A percentile compares a stretch with the other conserved stretches of the same genome.
These are phyloP conservation scores for Cercospora sojina DNA, from an alignment of 2,329 filamentous ascomycete species.

Conservation along the genomic window DNA sequence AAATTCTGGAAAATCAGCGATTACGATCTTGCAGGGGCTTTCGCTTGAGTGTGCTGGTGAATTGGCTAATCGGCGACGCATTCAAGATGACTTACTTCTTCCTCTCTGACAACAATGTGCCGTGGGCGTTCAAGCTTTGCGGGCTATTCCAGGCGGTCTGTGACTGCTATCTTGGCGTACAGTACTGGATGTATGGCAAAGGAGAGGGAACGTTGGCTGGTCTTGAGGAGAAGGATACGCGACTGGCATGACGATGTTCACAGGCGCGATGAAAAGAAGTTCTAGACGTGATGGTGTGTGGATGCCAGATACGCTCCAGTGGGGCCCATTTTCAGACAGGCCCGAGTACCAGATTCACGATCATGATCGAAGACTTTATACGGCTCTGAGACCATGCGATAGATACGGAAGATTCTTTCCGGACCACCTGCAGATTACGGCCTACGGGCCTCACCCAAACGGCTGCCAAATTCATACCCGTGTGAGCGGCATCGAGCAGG, in stretches of 20 bases:
- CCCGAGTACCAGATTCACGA: background rate
- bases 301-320: background rate
- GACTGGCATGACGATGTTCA: conserved; percentile 27
- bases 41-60: conserved; percentile 69
- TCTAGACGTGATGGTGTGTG: background rate
- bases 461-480: background rate
- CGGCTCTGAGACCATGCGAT: background rate
- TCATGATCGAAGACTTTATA: background rate
- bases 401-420: background rate
- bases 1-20: conserved; percentile 69
- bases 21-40: conserved; percentile 74
- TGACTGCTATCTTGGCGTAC: conserved; percentile 70
- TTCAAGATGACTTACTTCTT: conserved; percentile 82
- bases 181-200: conserved; percentile 70
- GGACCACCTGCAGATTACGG: background rate
- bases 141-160: conserved; percentile 78
- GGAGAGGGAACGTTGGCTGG: conserved; percentile 38
- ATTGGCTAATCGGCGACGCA: conserved; percentile 75
- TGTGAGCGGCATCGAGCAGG: background rate
- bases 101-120: conserved; percentile 68
- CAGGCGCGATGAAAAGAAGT: background rate
- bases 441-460: background rate
- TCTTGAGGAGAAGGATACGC: conserved; percentile 29
- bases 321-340: background rate
- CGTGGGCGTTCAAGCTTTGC: conserved; percentile 77